phyloP scores from a whole-genome alignment of 2,329 filamentous ascomycete species.

The Capronia epimyces region DNA sequence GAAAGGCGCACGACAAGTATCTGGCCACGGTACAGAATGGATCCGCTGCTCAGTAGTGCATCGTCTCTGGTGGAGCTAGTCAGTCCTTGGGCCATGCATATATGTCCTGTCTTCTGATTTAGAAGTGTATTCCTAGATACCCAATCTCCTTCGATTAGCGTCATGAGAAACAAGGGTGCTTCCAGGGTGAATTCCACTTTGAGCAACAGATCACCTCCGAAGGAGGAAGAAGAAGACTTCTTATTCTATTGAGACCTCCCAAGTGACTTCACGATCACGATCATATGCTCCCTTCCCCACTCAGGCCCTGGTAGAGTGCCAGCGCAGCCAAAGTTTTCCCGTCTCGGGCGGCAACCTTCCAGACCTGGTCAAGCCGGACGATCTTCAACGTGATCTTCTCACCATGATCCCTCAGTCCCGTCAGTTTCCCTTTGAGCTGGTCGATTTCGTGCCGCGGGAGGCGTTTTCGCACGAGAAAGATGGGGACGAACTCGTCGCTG shows the following conservation, averaged over 20 bases:
- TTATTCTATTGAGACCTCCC: background rate
- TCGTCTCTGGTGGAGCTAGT: too few species aligned
- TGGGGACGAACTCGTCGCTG: constrained; percentile 55
- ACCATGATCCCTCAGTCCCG: constrained; percentile 48
- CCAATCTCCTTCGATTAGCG: too few species aligned
- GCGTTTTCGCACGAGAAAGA: constrained; percentile 53
- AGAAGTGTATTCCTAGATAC: too few species aligned
- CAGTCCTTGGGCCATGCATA: too few species aligned
- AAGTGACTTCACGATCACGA: background rate
- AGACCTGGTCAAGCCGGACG: constrained; percentile 47
- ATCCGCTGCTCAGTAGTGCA: background rate
- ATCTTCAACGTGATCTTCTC: constrained; percentile 57
- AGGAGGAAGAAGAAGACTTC: background rate
- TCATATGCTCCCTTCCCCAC: constrained; percentile 16
- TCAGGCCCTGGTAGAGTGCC: constrained; percentile 45
- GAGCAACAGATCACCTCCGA: too few species aligned
- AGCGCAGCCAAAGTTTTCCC: constrained; percentile 52
- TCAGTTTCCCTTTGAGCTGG: constrained; percentile 49
- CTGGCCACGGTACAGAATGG: constrained; percentile 25
- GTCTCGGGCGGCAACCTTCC: constrained; percentile 52
- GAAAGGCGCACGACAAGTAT: constrained; percentile 71
- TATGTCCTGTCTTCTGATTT: too few species aligned
- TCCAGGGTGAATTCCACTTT: too few species aligned
- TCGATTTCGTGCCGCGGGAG: constrained; percentile 46
- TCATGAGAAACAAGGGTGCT: too few species aligned